Percentiles rank a stretch among this genome's conserved stretches.
Evolutionary conservation across 2,329 filamentous ascomycete species (phyloP).

Genomic region (Cercospora brassicicola): DNA sequence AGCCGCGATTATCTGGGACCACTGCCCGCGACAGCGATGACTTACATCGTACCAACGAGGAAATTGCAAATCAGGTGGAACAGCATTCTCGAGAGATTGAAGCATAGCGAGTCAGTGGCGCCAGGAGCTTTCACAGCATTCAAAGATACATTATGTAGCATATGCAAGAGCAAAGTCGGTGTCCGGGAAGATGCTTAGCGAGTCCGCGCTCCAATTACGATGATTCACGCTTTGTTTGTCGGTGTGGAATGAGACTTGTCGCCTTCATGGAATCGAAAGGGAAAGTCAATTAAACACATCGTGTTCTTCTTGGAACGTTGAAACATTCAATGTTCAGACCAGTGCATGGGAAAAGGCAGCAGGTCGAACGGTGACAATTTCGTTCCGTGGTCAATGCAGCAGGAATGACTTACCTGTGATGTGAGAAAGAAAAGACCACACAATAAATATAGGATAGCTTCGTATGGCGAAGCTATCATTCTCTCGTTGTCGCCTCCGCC

Average conservation of each 20-base stretch:
- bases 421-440: no score
- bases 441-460: background rate
- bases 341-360: constrained; percentile 13
- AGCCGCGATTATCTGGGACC: constrained; percentile 24
- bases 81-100: constrained; percentile 15
- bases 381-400: constrained; percentile 11
- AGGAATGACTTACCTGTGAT: background rate
- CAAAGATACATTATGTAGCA: constrained; percentile 2
- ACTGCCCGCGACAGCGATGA: constrained; percentile 28
- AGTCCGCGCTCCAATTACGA: background rate
- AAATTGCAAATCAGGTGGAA: constrained; percentile 16
- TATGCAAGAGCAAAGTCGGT: background rate
- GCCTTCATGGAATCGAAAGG: constrained; percentile 15
- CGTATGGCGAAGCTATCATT: background rate
- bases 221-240: constrained; percentile 2
- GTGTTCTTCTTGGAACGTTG: constrained; percentile 23
- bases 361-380: constrained; percentile 25
- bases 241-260: constrained; percentile 25
- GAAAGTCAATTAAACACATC: constrained; percentile 27
- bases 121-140: background rate
- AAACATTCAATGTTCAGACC: constrained; percentile 17
- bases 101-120: constrained; percentile 4
- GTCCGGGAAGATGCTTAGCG: background rate
- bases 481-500: constrained; percentile 8
- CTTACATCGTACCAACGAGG: constrained; percentile 17